Percentiles rank a stretch among this genome's conserved stretches.
phyloP scores from a whole-genome alignment of 306 rosid genomes.

The Glycine tomentella region DNA sequence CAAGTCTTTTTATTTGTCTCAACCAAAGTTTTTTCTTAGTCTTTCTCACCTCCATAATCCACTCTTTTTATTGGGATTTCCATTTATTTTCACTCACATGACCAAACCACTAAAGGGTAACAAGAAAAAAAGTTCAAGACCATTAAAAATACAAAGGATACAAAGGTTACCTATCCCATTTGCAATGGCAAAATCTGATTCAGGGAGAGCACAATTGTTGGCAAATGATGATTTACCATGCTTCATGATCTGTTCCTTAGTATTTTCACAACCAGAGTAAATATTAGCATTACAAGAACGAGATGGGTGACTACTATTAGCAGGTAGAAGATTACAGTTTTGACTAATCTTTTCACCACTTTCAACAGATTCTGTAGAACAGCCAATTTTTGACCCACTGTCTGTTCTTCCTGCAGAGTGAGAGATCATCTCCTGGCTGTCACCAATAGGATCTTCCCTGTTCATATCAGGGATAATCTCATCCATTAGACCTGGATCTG shows the following conservation, averaged over 20 bases:
- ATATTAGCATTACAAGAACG: constrained; percentile 77
- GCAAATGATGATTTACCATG: constrained; percentile 77
- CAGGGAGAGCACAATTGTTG: constrained; percentile 59
- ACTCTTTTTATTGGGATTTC: no score
- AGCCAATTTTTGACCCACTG: constrained; percentile 95
- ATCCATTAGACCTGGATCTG: constrained; percentile 94
- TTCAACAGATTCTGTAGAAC: constrained; percentile 94
- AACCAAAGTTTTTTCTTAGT: no score
- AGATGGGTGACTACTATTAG: constrained; percentile 70
- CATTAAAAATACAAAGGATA: constrained; percentile 18
- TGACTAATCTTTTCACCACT: constrained; percentile 93
- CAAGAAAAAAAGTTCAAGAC: constrained; percentile 24
- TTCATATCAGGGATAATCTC: constrained; percentile 89
- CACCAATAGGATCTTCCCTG: constrained; percentile 90
- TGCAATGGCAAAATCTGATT: constrained; percentile 64
- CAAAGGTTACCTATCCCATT: constrained; percentile 69
- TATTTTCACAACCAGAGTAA: constrained; percentile 64
- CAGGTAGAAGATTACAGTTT: constrained; percentile 68
- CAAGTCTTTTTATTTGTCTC: no score
- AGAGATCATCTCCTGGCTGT: constrained; percentile 96
- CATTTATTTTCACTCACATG: no score
- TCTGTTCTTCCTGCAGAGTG: constrained; percentile 90
- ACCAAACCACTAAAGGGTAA: no score
- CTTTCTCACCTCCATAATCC: no score
- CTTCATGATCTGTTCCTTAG: constrained; percentile 73